phyloP scores from a whole-genome alignment of 371 early-diverging fungal genomes.

The Smittium mucronatum region DNA sequence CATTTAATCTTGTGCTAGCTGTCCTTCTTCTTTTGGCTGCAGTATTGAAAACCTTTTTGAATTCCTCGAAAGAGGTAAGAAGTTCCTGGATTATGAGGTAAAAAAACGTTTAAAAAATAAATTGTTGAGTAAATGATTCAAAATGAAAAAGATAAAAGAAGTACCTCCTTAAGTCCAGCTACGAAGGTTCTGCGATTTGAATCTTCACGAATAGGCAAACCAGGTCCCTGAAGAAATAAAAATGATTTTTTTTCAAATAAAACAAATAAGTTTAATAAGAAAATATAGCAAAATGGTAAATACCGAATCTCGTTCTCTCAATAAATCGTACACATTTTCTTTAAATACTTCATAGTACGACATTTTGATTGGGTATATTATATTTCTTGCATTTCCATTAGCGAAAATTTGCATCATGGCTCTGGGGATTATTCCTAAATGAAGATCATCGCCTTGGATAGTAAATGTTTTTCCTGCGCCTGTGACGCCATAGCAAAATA shows the following conservation, averaged over 20 bases:
- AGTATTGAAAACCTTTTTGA: conserved; percentile 31
- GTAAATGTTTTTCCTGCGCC: conserved; percentile 65
- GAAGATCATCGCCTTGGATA: conserved; percentile 38
- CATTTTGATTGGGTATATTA: conserved; percentile 31
- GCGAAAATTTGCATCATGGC: conserved; percentile 34
- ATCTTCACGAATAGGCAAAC: conserved; percentile 40
- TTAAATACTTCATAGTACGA: conserved; percentile 55
- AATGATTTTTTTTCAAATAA: too few relatives aligned
- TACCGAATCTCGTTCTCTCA: conserved; percentile 14
- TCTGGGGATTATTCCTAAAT: conserved; percentile 47
- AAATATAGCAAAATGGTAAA: too few relatives aligned
- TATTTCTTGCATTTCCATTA: conserved; percentile 18
- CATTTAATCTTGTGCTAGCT: conserved; percentile 52
- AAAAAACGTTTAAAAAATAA: too few relatives aligned
- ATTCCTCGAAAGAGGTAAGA: conserved; percentile 38
- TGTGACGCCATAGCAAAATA: conserved; percentile 61
- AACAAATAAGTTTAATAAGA: too few relatives aligned
- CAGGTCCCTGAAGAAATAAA: conserved; percentile 13
- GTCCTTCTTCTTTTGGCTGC: conserved; percentile 44
- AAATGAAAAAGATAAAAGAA: too few relatives aligned
- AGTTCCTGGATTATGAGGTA: too few relatives aligned
- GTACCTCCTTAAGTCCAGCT: conserved; percentile 39
- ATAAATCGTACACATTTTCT: conserved; percentile 44
- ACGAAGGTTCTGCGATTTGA: conserved; percentile 38
- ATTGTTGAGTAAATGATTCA: too few relatives aligned